phyloP scores from a whole-genome alignment of 2,329 filamentous ascomycete genomes.

The Colletotrichum sp. region DNA sequence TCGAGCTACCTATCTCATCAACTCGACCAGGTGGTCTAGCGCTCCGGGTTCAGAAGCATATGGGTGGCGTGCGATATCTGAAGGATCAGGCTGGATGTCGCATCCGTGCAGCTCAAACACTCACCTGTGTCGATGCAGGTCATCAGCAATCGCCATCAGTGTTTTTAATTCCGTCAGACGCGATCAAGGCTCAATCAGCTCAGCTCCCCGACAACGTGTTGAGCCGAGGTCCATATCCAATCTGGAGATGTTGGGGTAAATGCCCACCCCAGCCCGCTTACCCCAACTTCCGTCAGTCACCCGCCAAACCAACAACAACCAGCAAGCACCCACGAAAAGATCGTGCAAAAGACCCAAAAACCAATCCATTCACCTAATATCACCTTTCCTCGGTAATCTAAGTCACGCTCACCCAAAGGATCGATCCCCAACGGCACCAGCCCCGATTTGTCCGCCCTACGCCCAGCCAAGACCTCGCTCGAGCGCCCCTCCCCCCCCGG shows the following conservation, averaged over 20 bases:
- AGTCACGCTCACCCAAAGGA: background rate
- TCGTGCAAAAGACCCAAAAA: background rate
- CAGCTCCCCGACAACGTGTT: background rate
- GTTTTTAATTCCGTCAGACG: background rate
- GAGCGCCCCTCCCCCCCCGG: background rate
- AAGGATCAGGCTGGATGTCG: background rate
- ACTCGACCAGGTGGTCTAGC: background rate
- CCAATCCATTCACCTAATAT: background rate
- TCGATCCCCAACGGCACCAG: background rate
- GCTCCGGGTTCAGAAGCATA: background rate
- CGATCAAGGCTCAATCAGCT: background rate
- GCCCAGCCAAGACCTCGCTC: conserved; percentile 2
- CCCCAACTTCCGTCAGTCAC: background rate
- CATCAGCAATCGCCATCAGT: background rate
- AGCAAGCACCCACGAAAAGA: background rate
- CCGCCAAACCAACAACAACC: background rate
- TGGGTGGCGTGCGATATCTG: background rate
- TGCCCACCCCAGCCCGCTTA: background rate
- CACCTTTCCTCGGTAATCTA: background rate
- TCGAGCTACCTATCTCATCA: accelerated
- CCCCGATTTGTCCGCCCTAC: background rate
- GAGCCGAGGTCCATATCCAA: background rate
- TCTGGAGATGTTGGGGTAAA: background rate
- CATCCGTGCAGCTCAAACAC: background rate
- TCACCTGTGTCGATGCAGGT: background rate